Evolutionary conservation across 164 flowering plant species (phyloP).

Genomic region (Brasenia schreberi): DNA sequence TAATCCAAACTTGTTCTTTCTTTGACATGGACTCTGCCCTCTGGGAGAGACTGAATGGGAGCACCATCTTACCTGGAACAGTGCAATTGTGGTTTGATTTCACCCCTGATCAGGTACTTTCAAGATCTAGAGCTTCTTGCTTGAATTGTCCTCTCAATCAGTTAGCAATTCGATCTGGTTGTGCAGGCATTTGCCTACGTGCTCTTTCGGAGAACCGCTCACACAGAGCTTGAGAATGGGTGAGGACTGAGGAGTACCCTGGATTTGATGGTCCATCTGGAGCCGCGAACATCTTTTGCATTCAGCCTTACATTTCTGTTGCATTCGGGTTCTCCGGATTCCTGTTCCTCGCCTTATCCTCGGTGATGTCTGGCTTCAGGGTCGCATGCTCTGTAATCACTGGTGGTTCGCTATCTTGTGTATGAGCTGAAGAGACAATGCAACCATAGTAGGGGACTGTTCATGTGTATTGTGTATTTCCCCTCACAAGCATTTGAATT

Average conservation of each 20-base stretch:
- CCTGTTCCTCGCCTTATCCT: slow-evolving; percentile 48
- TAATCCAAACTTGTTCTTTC: slow-evolving; percentile 60
- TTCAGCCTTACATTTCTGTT: slow-evolving; percentile 52
- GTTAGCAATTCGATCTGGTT: background rate
- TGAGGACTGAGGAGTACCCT: background rate
- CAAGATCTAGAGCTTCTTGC: background rate
- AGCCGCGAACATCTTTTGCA: slow-evolving; percentile 39
- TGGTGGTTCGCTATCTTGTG: slow-evolving; percentile 14
- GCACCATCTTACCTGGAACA: slow-evolving; percentile 51
- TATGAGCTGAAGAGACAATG: too few relatives aligned
- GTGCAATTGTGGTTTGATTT: slow-evolving; percentile 90
- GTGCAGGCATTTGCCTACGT: slow-evolving; percentile 66
- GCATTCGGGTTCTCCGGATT: slow-evolving; percentile 69
- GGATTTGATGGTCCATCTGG: slow-evolving; percentile 20
- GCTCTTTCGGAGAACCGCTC: slow-evolving; percentile 45
- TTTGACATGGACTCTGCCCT: slow-evolving; percentile 54
- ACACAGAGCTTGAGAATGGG: slow-evolving; percentile 25
- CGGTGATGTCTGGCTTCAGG: slow-evolving; percentile 65
- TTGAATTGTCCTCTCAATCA: background rate
- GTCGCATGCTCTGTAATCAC: slow-evolving; percentile 57
- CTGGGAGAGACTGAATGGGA: slow-evolving; percentile 67
- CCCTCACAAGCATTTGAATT: too few relatives aligned
- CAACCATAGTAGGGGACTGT: too few relatives aligned
- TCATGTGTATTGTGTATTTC: too few relatives aligned
- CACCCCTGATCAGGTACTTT: slow-evolving; percentile 77